Evolutionary conservation across 2,329 filamentous ascomycete genomes (phyloP), one percentile per base, ranked within the genome.

Genomic region (Pseudogymnoascus sp.): DNA sequence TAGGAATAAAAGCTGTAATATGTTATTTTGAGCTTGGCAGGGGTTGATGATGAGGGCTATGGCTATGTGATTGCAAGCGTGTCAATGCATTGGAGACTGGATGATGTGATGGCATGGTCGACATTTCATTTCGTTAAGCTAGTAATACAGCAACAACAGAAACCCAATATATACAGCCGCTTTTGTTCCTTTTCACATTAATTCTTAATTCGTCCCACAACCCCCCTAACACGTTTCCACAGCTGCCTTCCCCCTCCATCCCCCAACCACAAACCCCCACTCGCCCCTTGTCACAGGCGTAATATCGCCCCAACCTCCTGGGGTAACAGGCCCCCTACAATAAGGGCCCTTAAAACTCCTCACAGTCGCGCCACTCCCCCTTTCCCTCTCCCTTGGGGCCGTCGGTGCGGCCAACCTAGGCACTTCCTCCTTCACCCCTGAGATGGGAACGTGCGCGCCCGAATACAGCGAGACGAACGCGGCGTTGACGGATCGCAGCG

Each of bases 251-350:
- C 76, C 73, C 48, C 73, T 75, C 65, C 78, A 78, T 27, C 73
- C 75, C 29, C 78, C 76, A 2, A 85, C 83, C 66, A 87, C 71
- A 68, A 84, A 83, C 0, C 83, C 81, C 84, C 84, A 87, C 72
- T 87, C 84, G 4, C 82, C 82, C 41, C 81, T 77, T 7, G 84
- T 87, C 25, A 82, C 79, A 5, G 84, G 84, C 59, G 83, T 85
- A 62, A 87, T 83, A 68, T 87, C 84, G 17, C 84, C 83, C 65
- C 82, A 84, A 6, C 75, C 79, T 65, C 85, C 84, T 1, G 83
- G 84, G 62, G 84, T 86, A 73, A 75, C 71, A 1, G 83, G 80
- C 0, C 81, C 82, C 17, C 78, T 65, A 58, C 63, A 70, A 68
- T 71, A 68, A 1, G 71, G 70, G 1, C 70, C 69, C 15, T 66